These are phyloP conservation scores for Kodamaea anthophila DNA, from an alignment of 1,139 yeast species.

Conservation along the genomic window DNA sequence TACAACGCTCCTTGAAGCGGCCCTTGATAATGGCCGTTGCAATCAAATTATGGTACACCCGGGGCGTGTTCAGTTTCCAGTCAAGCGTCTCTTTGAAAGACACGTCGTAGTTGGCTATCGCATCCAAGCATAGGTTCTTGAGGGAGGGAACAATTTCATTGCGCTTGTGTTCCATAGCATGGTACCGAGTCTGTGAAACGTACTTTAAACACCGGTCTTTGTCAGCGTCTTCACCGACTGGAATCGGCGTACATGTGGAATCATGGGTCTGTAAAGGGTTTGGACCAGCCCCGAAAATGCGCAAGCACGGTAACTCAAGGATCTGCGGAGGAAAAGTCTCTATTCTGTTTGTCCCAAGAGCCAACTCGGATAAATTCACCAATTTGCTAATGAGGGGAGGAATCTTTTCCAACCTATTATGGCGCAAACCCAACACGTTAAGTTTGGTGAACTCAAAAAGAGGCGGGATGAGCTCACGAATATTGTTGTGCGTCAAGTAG, in stretches of 20 bases:
- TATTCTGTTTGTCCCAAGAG: conserved; percentile 47
- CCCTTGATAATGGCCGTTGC: conserved; percentile 41
- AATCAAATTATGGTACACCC: conserved; percentile 29
- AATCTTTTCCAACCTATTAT: conserved; percentile 42
- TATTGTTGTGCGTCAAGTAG: conserved; percentile 44
- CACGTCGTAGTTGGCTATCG: conserved; percentile 39
- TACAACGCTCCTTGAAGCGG: conserved; percentile 43
- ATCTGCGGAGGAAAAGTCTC: conserved; percentile 52
- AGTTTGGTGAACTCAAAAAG: conserved; percentile 45
- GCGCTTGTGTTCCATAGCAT: conserved; percentile 8
- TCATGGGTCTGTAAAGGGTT: no score
- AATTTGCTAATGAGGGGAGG: conserved; percentile 50
- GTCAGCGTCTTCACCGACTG: conserved; percentile 10
- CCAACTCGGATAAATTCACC: conserved; percentile 39
- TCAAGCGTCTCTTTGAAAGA: conserved; percentile 38
- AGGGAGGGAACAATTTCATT: conserved; percentile 27
- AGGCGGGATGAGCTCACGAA: conserved; percentile 45
- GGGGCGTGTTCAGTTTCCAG: conserved; percentile 38
- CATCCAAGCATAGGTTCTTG: conserved; percentile 36
- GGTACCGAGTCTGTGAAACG: conserved; percentile 21
- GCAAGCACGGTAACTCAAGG: conserved; percentile 35
- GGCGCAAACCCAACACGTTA: conserved; percentile 49
- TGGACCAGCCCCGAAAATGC: conserved; percentile 45
- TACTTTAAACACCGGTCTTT: conserved; percentile 12
- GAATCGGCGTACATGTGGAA: no score